phyloP scores from a whole-genome alignment of 805 yeast species.

The Candida verbasci region DNA sequence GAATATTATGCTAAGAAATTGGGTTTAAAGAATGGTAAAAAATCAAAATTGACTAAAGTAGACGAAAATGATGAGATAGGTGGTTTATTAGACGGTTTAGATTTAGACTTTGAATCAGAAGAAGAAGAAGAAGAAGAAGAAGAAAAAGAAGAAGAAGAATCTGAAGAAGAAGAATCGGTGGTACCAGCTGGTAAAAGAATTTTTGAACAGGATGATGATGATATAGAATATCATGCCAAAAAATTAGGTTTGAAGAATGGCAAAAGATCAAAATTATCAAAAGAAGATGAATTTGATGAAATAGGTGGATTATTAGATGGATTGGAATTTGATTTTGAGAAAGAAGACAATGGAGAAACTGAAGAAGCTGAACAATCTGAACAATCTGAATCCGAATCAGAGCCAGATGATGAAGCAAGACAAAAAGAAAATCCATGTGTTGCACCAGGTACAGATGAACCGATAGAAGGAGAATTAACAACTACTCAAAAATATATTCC shows the following conservation, averaged over 20 bases:
- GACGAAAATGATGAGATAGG: slow-evolving; percentile 76
- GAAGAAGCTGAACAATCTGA: slow-evolving; percentile 16
- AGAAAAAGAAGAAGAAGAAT: slow-evolving; percentile 13
- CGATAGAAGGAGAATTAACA: slow-evolving; percentile 9
- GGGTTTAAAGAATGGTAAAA: slow-evolving; percentile 57
- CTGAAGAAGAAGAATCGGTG: slow-evolving; percentile 24
- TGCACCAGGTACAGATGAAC: slow-evolving; percentile 42
- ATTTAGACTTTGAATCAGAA: slow-evolving; percentile 37
- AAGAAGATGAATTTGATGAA: slow-evolving; percentile 18
- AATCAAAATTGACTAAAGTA: slow-evolving; percentile 39
- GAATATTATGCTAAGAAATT: slow-evolving; percentile 78
- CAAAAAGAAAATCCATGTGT: slow-evolving; percentile 69
- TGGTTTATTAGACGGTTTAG: slow-evolving; percentile 78
- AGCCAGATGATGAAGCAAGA: slow-evolving; percentile 9
- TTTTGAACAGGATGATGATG: slow-evolving; percentile 63
- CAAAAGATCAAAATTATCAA: slow-evolving; percentile 41
- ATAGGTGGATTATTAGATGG: slow-evolving; percentile 6
- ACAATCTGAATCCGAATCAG: slow-evolving; percentile 12
- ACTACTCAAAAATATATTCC: slow-evolving; percentile 62
- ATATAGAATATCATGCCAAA: slow-evolving; percentile 77
- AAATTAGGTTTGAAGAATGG: slow-evolving; percentile 66
- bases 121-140: slow-evolving; percentile 11
- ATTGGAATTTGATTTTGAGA: slow-evolving; percentile 9
- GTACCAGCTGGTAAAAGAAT: slow-evolving; percentile 31
- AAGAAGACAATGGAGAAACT: slow-evolving; percentile 16